Percentiles rank a stretch among this genome's conserved stretches.
phyloP scores from a whole-genome alignment of 805 yeast species.

The Ogataea neopini region DNA sequence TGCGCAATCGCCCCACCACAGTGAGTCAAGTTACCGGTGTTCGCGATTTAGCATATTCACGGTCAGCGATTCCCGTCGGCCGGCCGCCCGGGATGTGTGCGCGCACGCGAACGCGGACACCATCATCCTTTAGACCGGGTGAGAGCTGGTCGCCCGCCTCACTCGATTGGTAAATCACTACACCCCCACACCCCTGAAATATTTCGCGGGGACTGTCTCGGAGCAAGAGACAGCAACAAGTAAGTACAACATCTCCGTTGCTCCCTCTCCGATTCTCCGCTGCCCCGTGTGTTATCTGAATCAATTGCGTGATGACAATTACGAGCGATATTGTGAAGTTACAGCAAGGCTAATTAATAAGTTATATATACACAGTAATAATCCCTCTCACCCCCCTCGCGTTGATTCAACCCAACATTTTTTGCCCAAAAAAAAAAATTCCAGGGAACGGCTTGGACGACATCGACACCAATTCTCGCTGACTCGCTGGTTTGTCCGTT shows the following conservation, averaged over 20 bases:
- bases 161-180: background rate
- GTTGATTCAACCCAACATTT: slow-evolving; percentile 3
- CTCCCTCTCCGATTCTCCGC: background rate
- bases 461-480: background rate
- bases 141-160: background rate
- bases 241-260: too few species aligned
- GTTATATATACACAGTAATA: background rate
- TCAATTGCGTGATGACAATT: background rate
- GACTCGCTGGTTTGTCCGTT: too few species aligned
- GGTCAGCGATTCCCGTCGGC: background rate
- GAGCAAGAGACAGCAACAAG: too few species aligned
- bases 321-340: too few species aligned
- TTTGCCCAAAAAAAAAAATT: background rate
- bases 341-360: too few species aligned
- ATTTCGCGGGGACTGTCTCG: background rate
- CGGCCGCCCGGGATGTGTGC: slow-evolving; percentile 2
- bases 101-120: too few species aligned
- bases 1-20: too few species aligned
- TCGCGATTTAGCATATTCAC: too few species aligned
- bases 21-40: too few species aligned
- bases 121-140: slow-evolving; percentile 12
- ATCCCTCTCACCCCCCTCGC: background rate
- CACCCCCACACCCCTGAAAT: background rate
- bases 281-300: background rate
- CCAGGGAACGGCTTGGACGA: slow-evolving; percentile 5